Percentiles rank a stretch among this genome's conserved stretches.
These are phyloP conservation scores for Ramaria rubella DNA, from an alignment of 768 basidiomycete species.

Conservation along the genomic window DNA sequence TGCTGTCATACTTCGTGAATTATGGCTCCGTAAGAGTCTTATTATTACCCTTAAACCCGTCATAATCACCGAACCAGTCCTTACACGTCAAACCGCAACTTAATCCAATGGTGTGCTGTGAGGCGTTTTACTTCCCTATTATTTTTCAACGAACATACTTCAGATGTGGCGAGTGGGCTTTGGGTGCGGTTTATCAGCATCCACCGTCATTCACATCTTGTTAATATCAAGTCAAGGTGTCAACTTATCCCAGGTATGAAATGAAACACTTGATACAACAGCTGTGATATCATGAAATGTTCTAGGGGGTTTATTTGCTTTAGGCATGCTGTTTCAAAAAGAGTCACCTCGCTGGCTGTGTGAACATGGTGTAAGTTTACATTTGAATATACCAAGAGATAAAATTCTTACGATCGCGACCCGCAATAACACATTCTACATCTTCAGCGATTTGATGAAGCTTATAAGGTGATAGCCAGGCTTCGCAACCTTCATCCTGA, in stretches of 20 bases:
- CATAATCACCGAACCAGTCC: not conserved
- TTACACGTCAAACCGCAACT: conserved; percentile 7
- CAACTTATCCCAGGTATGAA: not conserved
- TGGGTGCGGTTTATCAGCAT: not conserved
- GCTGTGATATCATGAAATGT: not conserved
- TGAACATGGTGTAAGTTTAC: conserved; percentile 28
- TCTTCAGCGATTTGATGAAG: conserved; percentile 31
- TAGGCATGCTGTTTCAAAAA: conserved; percentile 42
- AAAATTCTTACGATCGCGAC: too few species aligned
- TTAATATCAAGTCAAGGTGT: not conserved
- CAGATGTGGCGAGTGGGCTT: conserved; percentile 9
- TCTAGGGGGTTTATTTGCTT: conserved; percentile 43
- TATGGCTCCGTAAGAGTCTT: not conserved
- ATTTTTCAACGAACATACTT: too few species aligned
- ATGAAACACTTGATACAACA: not conserved
- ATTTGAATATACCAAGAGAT: too few species aligned
- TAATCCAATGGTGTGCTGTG: not conserved
- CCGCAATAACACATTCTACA: too few species aligned
- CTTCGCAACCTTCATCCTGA: conserved; percentile 28
- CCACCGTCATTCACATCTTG: not conserved
- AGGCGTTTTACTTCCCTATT: too few species aligned
- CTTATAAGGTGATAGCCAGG: conserved; percentile 32
- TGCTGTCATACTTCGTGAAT: conserved; percentile 7
- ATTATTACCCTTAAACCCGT: not conserved
- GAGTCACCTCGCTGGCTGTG: conserved; percentile 56